Evolutionary conservation across 1,284 basidiomycete genomes (phyloP).

Genomic region (Cutaneotrichosporon spelunceum): DNA sequence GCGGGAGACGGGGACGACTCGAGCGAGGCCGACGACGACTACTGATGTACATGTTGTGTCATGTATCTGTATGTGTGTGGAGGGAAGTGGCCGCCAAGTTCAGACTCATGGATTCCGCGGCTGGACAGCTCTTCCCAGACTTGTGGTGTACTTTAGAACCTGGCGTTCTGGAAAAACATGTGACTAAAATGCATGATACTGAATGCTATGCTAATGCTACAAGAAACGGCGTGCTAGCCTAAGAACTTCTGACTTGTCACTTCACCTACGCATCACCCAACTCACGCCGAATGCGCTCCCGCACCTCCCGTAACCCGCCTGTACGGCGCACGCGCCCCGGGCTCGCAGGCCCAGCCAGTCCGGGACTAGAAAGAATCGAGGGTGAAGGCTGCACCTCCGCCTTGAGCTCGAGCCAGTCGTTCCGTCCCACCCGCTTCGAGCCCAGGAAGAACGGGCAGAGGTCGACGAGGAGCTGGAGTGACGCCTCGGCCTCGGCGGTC

Average conservation of each 20-base stretch:
- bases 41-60: slow-evolving; percentile 8
- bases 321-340: slow-evolving; percentile 44
- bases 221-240: neutral
- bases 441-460: slow-evolving; percentile 52
- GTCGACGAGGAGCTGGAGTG: slow-evolving; percentile 44
- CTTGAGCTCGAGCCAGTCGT: slow-evolving; percentile 52
- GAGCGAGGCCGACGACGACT: slow-evolving; percentile 24
- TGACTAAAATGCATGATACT: neutral
- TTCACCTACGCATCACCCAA: slow-evolving; percentile 29
- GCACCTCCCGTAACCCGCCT: slow-evolving; percentile 44
- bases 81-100: no score
- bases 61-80: neutral
- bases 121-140: no score
- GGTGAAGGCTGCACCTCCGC: slow-evolving; percentile 11
- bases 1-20: slow-evolving; percentile 15
- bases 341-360: slow-evolving; percentile 28
- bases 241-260: neutral
- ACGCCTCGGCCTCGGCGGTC: slow-evolving; percentile 49
- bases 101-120: no score
- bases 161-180: no score
- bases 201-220: slow-evolving; percentile 2
- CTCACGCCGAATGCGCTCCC: slow-evolving; percentile 48
- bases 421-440: slow-evolving; percentile 37
- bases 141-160: no score
- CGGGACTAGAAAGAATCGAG: slow-evolving; percentile 9